These are phyloP conservation scores for Paecilomyces sp. DNA, from an alignment of 2,329 filamentous ascomycete species.

Conservation along the genomic window DNA sequence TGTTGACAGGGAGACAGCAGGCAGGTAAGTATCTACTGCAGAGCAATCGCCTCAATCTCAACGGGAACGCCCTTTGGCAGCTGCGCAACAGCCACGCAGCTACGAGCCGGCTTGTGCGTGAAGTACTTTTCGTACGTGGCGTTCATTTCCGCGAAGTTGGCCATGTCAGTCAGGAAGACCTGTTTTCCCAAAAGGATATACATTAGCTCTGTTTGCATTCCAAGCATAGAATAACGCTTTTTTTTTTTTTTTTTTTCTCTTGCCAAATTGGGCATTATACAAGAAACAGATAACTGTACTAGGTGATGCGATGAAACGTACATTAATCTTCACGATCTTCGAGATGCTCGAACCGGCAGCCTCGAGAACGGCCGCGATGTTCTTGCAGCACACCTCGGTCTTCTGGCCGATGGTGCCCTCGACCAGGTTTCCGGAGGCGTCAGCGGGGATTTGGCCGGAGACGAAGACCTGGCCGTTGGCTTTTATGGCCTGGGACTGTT, in stretches of 20 bases:
- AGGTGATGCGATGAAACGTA: slow-evolving; percentile 13
- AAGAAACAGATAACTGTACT: too few species aligned
- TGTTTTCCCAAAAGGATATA: slow-evolving; percentile 7
- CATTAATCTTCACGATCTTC: slow-evolving; percentile 80
- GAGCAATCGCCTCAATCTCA: slow-evolving; percentile 59
- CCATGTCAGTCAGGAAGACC: slow-evolving; percentile 90
- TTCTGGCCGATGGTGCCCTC: slow-evolving; percentile 60
- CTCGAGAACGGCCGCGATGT: slow-evolving; percentile 74
- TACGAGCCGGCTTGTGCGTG: slow-evolving; percentile 54
- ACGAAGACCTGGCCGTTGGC: slow-evolving; percentile 63
- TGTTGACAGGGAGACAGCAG: too few species aligned
- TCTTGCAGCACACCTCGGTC: slow-evolving; percentile 66
- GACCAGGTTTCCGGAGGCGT: slow-evolving; percentile 53
- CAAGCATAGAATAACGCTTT: too few species aligned
- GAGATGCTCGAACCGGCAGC: slow-evolving; percentile 71
- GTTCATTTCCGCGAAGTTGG: slow-evolving; percentile 76
- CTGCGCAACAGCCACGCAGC: slow-evolving; percentile 57
- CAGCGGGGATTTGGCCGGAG: slow-evolving; percentile 70
- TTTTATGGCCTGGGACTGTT: slow-evolving; percentile 54
- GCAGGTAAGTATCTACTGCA: slow-evolving; percentile 28
- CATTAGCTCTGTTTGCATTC: background rate
- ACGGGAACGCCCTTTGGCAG: slow-evolving; percentile 58
- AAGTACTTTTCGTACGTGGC: slow-evolving; percentile 66
- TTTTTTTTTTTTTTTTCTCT: too few species aligned
- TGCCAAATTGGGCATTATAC: too few species aligned